Evolutionary conservation across 352 stramenopile genomes (phyloP), one percentile per base, ranked within the genome.

Genomic region (Pythium plurisporium): DNA sequence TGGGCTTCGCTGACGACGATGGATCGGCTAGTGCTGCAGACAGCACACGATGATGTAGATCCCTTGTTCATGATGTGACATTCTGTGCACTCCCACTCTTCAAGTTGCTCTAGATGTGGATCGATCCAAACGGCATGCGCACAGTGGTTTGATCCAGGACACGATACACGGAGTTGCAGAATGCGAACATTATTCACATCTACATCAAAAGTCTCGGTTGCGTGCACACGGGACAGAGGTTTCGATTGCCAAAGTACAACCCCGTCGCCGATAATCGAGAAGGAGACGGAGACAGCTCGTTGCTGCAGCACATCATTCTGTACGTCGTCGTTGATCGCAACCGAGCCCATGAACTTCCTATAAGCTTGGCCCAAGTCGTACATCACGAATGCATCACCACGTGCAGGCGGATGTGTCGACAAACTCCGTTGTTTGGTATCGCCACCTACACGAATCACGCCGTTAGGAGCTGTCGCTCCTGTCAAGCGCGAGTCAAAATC

Each of bases 71-170:
- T 48, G 38, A 85, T 79, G n/a, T 67, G 67, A 30, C 86, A 95
- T 44, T 80, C 70, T 0, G 26, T 55, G 41, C 86, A 95, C 12
- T 48, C 44, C 86, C 86, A 95, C 31, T 95, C 82, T 34, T 90
- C 67, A 23, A 91, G 49, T 30, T 78, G 60, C 45, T 79, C 67
- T 51, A 91, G 65, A 26, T 72, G 81, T 41, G 86, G 83, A 52
- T 94, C 83, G 14, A 95, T 65, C 81, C 82, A 95, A 30, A 95
- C 63, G 12, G 86, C 80, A 44, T 94, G 82, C 0, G 82, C 83
- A 47, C 74, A 90, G 19, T 89, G 71, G 57, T 95, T 94, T 8
- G 79, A 91, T 2, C 82, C 86, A 11, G 72, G 36, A 33, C 86
- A 95, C 4, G 68, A 76, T 12, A 85, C 82, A 23, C 70, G 74